phyloP scores from a whole-genome alignment of 768 basidiomycete genomes.

The Naganishia vaughanmartiniae region DNA sequence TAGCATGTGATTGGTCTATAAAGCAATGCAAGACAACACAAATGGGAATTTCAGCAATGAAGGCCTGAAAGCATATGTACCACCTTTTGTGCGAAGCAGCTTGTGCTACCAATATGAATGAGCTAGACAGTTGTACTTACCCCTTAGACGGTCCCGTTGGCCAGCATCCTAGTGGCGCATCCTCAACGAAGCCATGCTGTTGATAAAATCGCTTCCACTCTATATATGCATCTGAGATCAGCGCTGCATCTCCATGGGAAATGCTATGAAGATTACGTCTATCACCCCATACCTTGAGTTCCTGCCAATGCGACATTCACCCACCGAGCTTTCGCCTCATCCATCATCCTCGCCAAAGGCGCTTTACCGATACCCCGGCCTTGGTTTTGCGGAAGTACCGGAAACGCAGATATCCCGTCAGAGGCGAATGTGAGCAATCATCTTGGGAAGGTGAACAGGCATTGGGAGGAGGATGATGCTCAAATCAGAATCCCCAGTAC shows the following conservation, averaged over 20 bases:
- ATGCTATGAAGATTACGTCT: background rate
- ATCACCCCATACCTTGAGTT: background rate
- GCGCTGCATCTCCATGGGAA: background rate
- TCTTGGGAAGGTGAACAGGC: background rate
- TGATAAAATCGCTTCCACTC: background rate
- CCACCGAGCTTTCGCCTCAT: slow-evolving; percentile 4
- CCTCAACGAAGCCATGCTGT: background rate
- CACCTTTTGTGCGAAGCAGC: too few relatives aligned
- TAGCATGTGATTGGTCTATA: too few relatives aligned
- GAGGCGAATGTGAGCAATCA: too few relatives aligned
- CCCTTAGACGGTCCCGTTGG: background rate
- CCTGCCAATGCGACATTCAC: slow-evolving; percentile 11
- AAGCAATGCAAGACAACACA: too few relatives aligned
- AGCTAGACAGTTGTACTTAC: background rate
- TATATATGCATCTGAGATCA: background rate
- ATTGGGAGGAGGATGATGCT: background rate
- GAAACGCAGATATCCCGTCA: background rate
- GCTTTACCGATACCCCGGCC: background rate
- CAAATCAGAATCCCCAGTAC: background rate
- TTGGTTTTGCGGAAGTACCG: background rate
- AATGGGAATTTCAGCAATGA: too few relatives aligned
- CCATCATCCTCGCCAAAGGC: background rate
- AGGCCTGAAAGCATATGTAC: too few relatives aligned
- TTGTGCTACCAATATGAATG: too few relatives aligned
- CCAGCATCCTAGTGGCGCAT: background rate